phyloP scores from a whole-genome alignment of 2,329 filamentous ascomycete genomes.

The Thermoascus crustaceus region DNA sequence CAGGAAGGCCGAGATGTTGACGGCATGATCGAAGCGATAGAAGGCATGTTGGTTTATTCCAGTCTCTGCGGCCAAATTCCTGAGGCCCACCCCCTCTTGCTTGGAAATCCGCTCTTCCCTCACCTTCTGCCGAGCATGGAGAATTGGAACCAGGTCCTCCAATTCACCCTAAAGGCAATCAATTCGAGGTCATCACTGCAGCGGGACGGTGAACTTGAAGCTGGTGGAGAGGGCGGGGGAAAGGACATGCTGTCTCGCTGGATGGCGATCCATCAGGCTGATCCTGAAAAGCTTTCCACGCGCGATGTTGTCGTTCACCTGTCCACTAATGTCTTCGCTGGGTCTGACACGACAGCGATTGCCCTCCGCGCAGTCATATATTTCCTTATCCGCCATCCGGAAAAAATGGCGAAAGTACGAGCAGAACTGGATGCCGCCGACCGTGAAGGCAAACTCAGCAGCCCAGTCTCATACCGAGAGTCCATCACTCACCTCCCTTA shows the following conservation, averaged over 20 bases:
- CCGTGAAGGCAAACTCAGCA: conserved; percentile 12
- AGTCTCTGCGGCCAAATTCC: conserved; percentile 22
- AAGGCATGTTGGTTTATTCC: conserved; percentile 21
- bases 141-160: conserved; percentile 24
- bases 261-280: conserved; percentile 18
- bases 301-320: conserved; percentile 22
- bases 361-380: conserved; percentile 34
- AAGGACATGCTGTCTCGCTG: conserved; percentile 25
- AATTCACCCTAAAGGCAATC: conserved; percentile 26
- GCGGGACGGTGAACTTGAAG: conserved; percentile 19
- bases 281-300: conserved; percentile 21
- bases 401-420: conserved; percentile 25
- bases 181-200: conserved; percentile 18
- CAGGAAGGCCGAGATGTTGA: conserved; percentile 34
- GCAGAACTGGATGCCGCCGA: conserved; percentile 31
- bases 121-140: conserved; percentile 27
- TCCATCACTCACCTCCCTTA: conserved; percentile 24
- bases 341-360: conserved; percentile 29
- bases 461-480: conserved; percentile 18
- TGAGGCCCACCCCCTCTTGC: conserved; percentile 17
- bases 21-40: conserved; percentile 23
- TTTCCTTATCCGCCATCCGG: conserved; percentile 25
- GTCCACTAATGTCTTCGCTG: conserved; percentile 20
- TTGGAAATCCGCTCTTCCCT: conserved; percentile 23
- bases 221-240: conserved; percentile 11